Percentiles rank a stretch among this genome's conserved stretches.
phyloP scores from a whole-genome alignment of 495 filamentous ascomycete genomes.

The Penicillium odoratum region DNA sequence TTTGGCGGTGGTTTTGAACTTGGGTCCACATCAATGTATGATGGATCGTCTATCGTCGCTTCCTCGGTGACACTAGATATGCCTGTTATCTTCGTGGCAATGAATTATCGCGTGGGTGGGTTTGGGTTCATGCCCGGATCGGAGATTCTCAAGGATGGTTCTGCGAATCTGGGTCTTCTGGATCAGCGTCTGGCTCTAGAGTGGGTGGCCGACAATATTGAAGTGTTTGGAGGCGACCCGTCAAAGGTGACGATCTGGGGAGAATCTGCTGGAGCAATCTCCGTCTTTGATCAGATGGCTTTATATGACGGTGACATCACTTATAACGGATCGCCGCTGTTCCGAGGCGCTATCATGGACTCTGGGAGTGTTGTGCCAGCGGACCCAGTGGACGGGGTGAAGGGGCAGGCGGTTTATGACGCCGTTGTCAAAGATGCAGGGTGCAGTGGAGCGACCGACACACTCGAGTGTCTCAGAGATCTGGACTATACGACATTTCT shows the following conservation, averaged over 20 bases:
- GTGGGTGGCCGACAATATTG: slow-evolving; percentile 58
- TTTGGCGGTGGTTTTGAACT: slow-evolving; percentile 67
- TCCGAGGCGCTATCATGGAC: slow-evolving; percentile 72
- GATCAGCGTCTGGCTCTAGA: slow-evolving; percentile 53
- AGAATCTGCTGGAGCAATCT: slow-evolving; percentile 71
- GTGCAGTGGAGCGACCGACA: slow-evolving; percentile 55
- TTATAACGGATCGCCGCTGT: slow-evolving; percentile 68
- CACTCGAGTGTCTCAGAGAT: slow-evolving; percentile 61
- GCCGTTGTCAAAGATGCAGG: slow-evolving; percentile 58
- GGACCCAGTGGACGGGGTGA: slow-evolving; percentile 60
- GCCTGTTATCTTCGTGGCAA: slow-evolving; percentile 68
- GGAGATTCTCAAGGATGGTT: slow-evolving; percentile 65
- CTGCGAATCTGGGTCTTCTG: slow-evolving; percentile 54
- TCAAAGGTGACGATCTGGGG: slow-evolving; percentile 73
- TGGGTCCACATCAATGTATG: slow-evolving; percentile 60
- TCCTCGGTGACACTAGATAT: slow-evolving; percentile 55
- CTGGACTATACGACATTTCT: slow-evolving; percentile 61
- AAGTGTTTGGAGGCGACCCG: slow-evolving; percentile 55
- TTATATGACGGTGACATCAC: slow-evolving; percentile 67
- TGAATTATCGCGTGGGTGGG: slow-evolving; percentile 75
- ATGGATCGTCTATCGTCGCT: slow-evolving; percentile 53
- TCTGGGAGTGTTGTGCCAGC: slow-evolving; percentile 66
- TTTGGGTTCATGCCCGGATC: slow-evolving; percentile 72
- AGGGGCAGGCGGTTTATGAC: slow-evolving; percentile 65
- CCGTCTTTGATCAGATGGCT: slow-evolving; percentile 68